Evolutionary conservation across 495 filamentous ascomycete species (phyloP).

Genomic region (Jackrogersella minutella): DNA sequence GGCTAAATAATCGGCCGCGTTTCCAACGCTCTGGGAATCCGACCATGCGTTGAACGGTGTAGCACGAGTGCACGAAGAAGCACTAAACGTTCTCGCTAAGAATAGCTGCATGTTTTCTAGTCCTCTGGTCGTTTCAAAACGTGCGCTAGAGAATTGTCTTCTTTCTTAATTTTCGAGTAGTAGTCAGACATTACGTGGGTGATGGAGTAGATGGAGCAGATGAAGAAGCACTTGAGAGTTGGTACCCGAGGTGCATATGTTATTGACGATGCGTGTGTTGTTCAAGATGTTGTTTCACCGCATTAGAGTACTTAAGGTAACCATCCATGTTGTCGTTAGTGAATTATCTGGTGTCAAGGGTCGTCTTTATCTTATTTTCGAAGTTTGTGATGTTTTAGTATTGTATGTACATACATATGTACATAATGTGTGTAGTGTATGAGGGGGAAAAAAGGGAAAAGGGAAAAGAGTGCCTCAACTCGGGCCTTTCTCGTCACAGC

Average conservation of each 20-base stretch:
- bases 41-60: slow-evolving; percentile 27
- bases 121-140: slow-evolving; percentile 20
- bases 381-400: slow-evolving; percentile 6
- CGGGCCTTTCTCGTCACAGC: neutral
- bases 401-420: too few relatives aligned
- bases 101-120: slow-evolving; percentile 34
- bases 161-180: neutral
- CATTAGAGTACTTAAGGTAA: slow-evolving; percentile 21
- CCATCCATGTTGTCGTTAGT: slow-evolving; percentile 23
- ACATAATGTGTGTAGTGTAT: too few relatives aligned
- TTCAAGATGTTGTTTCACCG: slow-evolving; percentile 40
- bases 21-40: slow-evolving; percentile 22
- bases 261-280: slow-evolving; percentile 37
- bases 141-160: slow-evolving; percentile 19
- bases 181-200: slow-evolving; percentile 26
- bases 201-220: neutral
- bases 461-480: neutral
- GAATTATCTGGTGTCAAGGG: slow-evolving; percentile 33
- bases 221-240: neutral
- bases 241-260: neutral
- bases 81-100: slow-evolving; percentile 29
- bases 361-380: slow-evolving; percentile 1
- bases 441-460: slow-evolving; percentile 7
- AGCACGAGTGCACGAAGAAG: slow-evolving; percentile 26
- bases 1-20: slow-evolving; percentile 27